phyloP scores from a whole-genome alignment of 2,329 filamentous ascomycete species.

The Neofusicoccum cordaticola region DNA sequence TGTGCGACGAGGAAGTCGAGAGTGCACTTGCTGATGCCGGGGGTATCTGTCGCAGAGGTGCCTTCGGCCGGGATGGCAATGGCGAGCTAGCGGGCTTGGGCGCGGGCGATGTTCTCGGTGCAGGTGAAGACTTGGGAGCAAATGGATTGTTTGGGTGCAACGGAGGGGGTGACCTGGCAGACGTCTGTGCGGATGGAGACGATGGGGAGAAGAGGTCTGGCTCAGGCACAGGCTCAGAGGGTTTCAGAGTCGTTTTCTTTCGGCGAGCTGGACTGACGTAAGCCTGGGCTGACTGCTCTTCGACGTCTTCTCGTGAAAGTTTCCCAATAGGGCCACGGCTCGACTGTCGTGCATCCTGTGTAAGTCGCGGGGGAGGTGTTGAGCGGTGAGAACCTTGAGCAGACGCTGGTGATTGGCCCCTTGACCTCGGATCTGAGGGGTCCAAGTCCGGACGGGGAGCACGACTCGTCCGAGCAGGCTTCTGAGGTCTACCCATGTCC shows the following conservation, averaged over 20 bases:
- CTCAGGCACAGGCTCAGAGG: slow-evolving; percentile 34
- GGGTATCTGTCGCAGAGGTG: slow-evolving; percentile 61
- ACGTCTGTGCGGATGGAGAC: slow-evolving; percentile 34
- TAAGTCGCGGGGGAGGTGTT: background rate
- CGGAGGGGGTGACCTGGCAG: slow-evolving; percentile 49
- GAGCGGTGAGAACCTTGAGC: background rate
- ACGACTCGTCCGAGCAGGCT: slow-evolving; percentile 31
- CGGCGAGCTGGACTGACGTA: slow-evolving; percentile 85
- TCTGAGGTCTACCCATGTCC: slow-evolving; percentile 55
- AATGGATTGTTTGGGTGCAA: slow-evolving; percentile 36
- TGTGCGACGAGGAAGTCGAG: slow-evolving; percentile 72
- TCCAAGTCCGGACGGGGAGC: slow-evolving; percentile 20
- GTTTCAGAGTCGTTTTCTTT: slow-evolving; percentile 61
- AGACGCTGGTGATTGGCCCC: slow-evolving; percentile 11
- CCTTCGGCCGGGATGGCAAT: slow-evolving; percentile 44
- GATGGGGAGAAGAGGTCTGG: slow-evolving; percentile 47
- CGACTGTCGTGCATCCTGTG: slow-evolving; percentile 32
- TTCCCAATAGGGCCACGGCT: slow-evolving; percentile 50
- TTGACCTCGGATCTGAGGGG: background rate
- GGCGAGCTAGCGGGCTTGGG: slow-evolving; percentile 41
- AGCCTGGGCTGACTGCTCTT: slow-evolving; percentile 76
- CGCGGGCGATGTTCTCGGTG: slow-evolving; percentile 24
- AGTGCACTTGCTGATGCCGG: slow-evolving; percentile 66
- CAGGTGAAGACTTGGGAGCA: slow-evolving; percentile 29
- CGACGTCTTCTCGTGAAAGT: slow-evolving; percentile 68